These are phyloP conservation scores for Eucalyptus coolabah DNA, from an alignment of 345 rosid genomes.

Conservation along the genomic window DNA sequence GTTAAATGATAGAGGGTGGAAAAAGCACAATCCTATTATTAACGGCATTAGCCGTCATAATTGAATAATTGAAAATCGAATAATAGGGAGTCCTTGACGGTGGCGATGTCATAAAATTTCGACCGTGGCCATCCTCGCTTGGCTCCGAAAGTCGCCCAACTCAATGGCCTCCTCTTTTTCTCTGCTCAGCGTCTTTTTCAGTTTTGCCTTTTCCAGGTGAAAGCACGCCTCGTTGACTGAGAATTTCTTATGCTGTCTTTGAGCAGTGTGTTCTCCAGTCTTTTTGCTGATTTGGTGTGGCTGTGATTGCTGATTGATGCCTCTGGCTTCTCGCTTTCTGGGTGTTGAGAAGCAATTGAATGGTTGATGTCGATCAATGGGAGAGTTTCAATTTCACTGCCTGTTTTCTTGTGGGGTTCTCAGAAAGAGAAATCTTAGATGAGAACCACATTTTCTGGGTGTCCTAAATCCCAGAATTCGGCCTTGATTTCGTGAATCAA, in stretches of 20 bases:
- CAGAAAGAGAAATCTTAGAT: background rate
- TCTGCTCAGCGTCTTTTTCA: background rate
- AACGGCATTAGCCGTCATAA: no score
- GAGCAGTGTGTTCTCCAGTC: background rate
- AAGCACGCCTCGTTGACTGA: background rate
- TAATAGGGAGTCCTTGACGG: no score
- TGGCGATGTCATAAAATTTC: no score
- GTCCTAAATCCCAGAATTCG: background rate
- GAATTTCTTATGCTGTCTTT: background rate
- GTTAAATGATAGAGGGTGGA: no score
- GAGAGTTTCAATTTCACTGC: background rate
- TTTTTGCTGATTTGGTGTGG: background rate
- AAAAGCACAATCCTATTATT: no score
- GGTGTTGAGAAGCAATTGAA: background rate
- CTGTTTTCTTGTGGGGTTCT: background rate
- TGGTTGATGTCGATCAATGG: background rate
- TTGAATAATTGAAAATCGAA: no score
- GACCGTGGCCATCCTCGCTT: no score
- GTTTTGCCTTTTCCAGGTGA: background rate
- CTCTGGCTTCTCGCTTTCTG: background rate
- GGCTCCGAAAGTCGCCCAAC: no score
- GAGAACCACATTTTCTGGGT: background rate
- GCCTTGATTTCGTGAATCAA: background rate
- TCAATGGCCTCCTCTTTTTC: background rate
- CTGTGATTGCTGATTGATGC: background rate